phyloP scores from a whole-genome alignment of 106 monocot species.

The Platanthera zijinensis region DNA sequence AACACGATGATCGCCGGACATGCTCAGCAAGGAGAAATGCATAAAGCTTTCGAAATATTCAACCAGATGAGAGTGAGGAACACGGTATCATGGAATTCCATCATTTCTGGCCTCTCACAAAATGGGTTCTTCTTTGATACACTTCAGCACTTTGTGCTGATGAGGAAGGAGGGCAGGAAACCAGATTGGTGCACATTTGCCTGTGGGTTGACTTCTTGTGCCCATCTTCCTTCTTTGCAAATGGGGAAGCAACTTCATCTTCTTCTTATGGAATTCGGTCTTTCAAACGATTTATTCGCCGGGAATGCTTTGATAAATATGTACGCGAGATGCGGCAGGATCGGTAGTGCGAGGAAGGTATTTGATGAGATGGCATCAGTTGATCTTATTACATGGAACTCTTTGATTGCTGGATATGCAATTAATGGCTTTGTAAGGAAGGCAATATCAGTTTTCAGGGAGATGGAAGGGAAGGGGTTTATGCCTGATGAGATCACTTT shows the following conservation, averaged over 20 bases:
- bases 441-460: constrained; percentile 20
- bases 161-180: constrained; percentile 37
- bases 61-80: constrained; percentile 24
- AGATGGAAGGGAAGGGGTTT: constrained; percentile 12
- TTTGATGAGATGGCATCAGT: constrained; percentile 27
- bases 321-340: constrained; percentile 60
- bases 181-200: constrained; percentile 57
- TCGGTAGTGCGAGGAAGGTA: constrained; percentile 23
- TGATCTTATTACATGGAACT: constrained; percentile 64
- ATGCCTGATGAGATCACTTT: constrained; percentile 33
- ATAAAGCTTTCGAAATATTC: constrained; percentile 21
- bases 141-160: constrained; percentile 30
- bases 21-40: constrained; percentile 25
- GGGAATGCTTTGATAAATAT: constrained; percentile 56
- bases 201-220: constrained; percentile 47
- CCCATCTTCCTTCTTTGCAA: constrained; percentile 41
- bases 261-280: constrained; percentile 24
- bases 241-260: constrained; percentile 42
- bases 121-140: constrained; percentile 24
- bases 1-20: constrained; percentile 33
- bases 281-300: constrained; percentile 32
- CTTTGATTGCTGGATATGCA: constrained; percentile 51
- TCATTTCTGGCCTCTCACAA: constrained; percentile 27
- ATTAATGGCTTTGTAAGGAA: constrained; percentile 25
- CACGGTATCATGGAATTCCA: constrained; percentile 27